A percentile compares a stretch with the other conserved stretches of the same genome.
These are phyloP conservation scores for Chlamydomonas eustigma DNA, from an alignment of 139 green algal genomes.

Conservation along the genomic window DNA sequence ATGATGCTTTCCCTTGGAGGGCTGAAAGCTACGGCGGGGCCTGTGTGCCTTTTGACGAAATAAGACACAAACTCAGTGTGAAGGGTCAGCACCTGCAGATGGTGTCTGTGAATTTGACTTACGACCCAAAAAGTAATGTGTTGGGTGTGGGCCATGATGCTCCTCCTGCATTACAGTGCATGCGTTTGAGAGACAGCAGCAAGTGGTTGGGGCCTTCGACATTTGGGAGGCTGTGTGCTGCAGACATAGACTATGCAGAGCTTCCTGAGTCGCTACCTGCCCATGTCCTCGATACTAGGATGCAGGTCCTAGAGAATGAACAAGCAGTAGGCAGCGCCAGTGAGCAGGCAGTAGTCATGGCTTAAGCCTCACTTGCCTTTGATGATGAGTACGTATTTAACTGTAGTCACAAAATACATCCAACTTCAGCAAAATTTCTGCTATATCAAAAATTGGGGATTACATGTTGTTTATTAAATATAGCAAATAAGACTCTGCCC, in stretches of 20 bases:
- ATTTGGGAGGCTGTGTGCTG: not conserved
- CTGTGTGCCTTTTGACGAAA: not conserved
- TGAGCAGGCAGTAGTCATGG: too few relatives aligned
- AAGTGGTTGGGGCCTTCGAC: not conserved
- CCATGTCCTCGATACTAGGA: not conserved
- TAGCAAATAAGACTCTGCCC: too few relatives aligned
- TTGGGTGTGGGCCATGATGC: not conserved
- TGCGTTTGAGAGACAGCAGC: not conserved
- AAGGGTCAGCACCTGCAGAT: not conserved
- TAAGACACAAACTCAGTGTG: not conserved
- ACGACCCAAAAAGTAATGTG: not conserved
- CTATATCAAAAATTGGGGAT: too few relatives aligned
- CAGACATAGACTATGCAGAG: not conserved
- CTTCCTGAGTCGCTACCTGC: not conserved
- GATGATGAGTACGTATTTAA: too few relatives aligned
- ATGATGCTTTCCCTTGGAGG: not conserved
- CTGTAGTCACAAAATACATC: too few relatives aligned
- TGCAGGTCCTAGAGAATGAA: too few relatives aligned
- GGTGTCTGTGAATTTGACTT: not conserved
- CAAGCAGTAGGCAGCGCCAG: too few relatives aligned
- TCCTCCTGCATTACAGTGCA: not conserved
- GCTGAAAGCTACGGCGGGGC: not conserved
- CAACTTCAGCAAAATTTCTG: too few relatives aligned
- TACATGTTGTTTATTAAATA: too few relatives aligned
- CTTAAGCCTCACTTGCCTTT: too few relatives aligned